Base-by-base conservation (phyloP, 1,139 yeast genomes). In the Suhomyces ambrosiae region DNA sequence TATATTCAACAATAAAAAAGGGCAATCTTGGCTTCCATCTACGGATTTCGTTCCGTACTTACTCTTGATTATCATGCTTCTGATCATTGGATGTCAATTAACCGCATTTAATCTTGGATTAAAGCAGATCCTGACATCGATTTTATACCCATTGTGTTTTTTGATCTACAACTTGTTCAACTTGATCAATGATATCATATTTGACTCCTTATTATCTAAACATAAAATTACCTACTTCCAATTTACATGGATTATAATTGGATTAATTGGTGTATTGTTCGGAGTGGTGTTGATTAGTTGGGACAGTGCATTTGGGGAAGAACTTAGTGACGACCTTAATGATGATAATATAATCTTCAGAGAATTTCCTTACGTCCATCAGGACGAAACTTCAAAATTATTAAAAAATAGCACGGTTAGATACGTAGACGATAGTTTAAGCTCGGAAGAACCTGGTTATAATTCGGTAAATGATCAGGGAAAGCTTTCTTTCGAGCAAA, bases 101-200 rank as follows among this genome's bases (percentile, higher is more conserved):
- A 80, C 78, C 39, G 80, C 86, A 25, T 74, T 88, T 45, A 87
- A 88, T 59, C 69, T 79, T 49, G 96, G 95, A 0, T 69, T 89
- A 40, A 74, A 82, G 31, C 74, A 77, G 47, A 76, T 85, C 30
- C 80, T 90, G 37, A 87, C 96, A 0, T 80, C 92, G 7, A 76
- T 87, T 10, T 68, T 89, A 27, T 89, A 88, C 54, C 96, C 96
- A 0, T 67, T 89, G 45, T 86, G 90, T 36, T 89, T 89, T 58
- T 83, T 94, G 61, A 80, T 87, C 29, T 89, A 84, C 68, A 89
- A 87, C 61, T 64, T 86, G 39, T 70, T 79, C 45, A 84, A 86
- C 48, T 81, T 88, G 50, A 60, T 82, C 40, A 89, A 88, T 55
- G 92, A 89, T 27, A 61, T 87, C 41, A 69, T 80, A 3, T 87